Percentiles rank a stretch among this genome's conserved stretches.
Evolutionary conservation across 192 early-diverging fungal species (phyloP).

Genomic region (Irineochytrium annulatum): DNA sequence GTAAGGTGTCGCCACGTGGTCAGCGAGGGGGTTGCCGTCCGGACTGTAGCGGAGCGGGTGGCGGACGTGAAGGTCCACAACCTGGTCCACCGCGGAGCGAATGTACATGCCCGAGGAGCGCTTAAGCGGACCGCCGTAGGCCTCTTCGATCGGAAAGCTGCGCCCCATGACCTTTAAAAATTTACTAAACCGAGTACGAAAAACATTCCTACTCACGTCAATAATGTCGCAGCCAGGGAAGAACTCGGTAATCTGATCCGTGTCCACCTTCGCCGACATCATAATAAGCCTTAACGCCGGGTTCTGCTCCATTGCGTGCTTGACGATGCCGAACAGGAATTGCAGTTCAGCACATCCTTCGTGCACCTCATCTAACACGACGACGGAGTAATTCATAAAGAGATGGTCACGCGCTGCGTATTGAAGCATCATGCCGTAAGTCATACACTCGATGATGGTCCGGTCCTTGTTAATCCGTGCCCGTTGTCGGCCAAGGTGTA

Average conservation of each 20-base stretch:
- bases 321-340: conserved; percentile 26
- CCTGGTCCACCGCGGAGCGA: not conserved
- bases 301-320: conserved; percentile 16
- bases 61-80: not conserved
- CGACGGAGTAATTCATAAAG: conserved; percentile 12
- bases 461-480: conserved; percentile 11
- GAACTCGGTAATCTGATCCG: conserved; percentile 4
- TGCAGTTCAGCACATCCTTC: conserved; percentile 18
- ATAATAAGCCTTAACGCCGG: conserved; percentile 16
- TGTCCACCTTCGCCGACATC: conserved; percentile 25
- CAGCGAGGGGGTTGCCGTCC: not conserved
- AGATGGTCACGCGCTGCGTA: conserved; percentile 17
- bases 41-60: not conserved
- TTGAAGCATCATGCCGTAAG: conserved; percentile 28
- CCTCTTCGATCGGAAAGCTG: conserved; percentile 12
- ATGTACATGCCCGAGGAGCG: not conserved
- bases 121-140: not conserved
- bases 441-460: conserved; percentile 26
- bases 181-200: not conserved
- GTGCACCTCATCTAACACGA: conserved; percentile 29
- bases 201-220: not conserved
- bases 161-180: conserved; percentile 5
- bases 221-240: conserved; percentile 18
- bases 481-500: conserved; percentile 18
- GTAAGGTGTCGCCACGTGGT: not conserved